Evolutionary conservation across 345 rosid species (phyloP), one percentile per base, ranked within the genome.

Genomic region (Nephelium lappaceum): DNA sequence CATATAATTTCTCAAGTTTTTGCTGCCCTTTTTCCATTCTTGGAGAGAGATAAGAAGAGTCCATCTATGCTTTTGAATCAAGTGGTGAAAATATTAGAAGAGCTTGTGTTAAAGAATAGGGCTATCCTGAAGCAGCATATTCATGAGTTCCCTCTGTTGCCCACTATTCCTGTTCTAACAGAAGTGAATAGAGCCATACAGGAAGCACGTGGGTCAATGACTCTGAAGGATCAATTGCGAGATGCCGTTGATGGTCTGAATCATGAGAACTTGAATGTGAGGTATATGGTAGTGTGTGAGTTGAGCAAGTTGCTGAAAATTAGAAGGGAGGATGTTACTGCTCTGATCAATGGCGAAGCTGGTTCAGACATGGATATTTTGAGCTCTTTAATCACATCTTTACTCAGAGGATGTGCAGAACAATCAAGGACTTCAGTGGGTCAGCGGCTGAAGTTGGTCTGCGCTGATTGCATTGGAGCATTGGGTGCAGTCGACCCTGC

Each of bases 401-500:
- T 95, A 82, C 88, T 95, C 51, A 87, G 89, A 80, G 99, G 99
- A 74, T 95, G 98, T 84, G 95, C 99, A 66, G 99, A 95, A 92
- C 97, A 95, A 86, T 95, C 99, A 49, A 91, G 99, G 83, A 93
- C 98, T 64, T 58, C 78, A 14, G 97, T 95, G 76, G 99, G 99
- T 67, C 96, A 95, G 86, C 84, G 90, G 85, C 87, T 95, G 80
- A 95, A 95, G 86, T 81, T 92, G 83, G 93, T 92, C 58, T 95
- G 96, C 83, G 99, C 95, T 57, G 95, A 92, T 86, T 93, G 99
- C 88, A 89, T 95, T 66, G 98, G 99, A 78, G 93, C 97, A 74
- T 78, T 95, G 55, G 99, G 99, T 86, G 98, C 99, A 21, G 92
- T 95, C 84, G 99, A 95, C 83, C 99, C 99, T 80, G 98, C 99